These are phyloP conservation scores for Coemansia sp. DNA, from an alignment of 371 early-diverging fungal genomes.

Conservation along the genomic window DNA sequence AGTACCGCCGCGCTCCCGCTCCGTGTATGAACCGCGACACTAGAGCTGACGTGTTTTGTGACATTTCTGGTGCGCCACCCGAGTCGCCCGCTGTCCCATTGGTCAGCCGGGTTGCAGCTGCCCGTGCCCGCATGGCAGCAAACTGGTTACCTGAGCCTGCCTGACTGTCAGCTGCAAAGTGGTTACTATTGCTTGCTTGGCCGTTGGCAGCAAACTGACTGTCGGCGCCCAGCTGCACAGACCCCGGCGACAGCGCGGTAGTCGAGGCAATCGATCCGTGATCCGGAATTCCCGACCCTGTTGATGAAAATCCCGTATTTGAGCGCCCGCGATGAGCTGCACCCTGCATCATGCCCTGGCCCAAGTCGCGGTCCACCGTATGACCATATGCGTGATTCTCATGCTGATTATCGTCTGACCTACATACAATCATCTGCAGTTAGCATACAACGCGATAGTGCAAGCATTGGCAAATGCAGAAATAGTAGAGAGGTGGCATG, in stretches of 20 bases:
- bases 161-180: not conserved
- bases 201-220: not conserved
- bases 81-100: too few species aligned
- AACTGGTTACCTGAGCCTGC: too few species aligned
- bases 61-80: not conserved
- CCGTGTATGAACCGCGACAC: not conserved
- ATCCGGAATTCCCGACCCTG: conserved; percentile 31
- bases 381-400: not conserved
- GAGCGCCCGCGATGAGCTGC: conserved; percentile 21
- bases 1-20: not conserved
- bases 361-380: not conserved
- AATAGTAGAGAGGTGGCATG: not conserved
- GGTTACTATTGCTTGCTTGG: not conserved
- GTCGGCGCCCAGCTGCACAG: not conserved
- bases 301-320: conserved; percentile 32
- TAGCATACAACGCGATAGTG: not conserved
- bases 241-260: conserved; percentile 26
- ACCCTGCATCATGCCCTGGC: not conserved
- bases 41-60: not conserved
- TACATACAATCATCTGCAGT: conserved; percentile 4
- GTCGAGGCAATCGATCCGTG: conserved; percentile 32
- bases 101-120: too few species aligned
- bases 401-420: conserved; percentile 23
- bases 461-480: not conserved
- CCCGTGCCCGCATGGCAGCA: too few species aligned